Evolutionary conservation across 2,329 filamentous ascomycete species (phyloP).

Genomic region (Xylariaceae sp.): DNA sequence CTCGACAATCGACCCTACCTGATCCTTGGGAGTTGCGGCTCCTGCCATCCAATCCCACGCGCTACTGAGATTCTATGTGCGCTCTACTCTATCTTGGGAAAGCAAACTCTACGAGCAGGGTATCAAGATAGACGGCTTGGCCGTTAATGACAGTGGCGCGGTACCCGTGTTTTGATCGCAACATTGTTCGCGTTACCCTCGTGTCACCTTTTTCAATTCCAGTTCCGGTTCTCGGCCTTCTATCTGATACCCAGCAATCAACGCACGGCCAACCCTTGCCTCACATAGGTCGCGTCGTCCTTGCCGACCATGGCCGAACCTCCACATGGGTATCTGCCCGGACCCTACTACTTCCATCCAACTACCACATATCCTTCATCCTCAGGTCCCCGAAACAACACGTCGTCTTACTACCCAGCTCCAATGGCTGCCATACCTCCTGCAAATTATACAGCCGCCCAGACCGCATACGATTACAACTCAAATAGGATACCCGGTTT

Average conservation of each 20-base stretch:
- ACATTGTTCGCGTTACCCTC: no score
- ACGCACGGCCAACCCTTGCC: slow-evolving; percentile 8
- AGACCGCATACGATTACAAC: slow-evolving; percentile 36
- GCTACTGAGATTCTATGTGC: neutral
- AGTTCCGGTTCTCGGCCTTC: no score
- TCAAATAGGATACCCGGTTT: slow-evolving; percentile 35
- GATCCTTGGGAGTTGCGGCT: no score
- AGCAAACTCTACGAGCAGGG: neutral
- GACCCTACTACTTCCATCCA: slow-evolving; percentile 19
- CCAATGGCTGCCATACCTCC: slow-evolving; percentile 12
- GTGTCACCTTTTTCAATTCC: no score
- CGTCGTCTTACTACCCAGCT: slow-evolving; percentile 9
- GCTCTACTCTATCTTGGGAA: neutral
- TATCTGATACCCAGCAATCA: slow-evolving; percentile 3
- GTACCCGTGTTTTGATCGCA: no score
- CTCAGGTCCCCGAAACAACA: slow-evolving; percentile 4
- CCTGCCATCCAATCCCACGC: neutral
- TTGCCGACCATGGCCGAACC: slow-evolving; percentile 35
- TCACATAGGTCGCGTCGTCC: slow-evolving; percentile 4
- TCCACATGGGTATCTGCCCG: slow-evolving; percentile 32
- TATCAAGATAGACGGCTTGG: no score
- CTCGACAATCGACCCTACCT: no score
- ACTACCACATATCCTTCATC: slow-evolving; percentile 13
- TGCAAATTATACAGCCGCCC: slow-evolving; percentile 26
- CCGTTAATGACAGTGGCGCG: no score